Evolutionary conservation across 2,329 filamentous ascomycete species (phyloP).

Genomic region (Neonectria punicea): DNA sequence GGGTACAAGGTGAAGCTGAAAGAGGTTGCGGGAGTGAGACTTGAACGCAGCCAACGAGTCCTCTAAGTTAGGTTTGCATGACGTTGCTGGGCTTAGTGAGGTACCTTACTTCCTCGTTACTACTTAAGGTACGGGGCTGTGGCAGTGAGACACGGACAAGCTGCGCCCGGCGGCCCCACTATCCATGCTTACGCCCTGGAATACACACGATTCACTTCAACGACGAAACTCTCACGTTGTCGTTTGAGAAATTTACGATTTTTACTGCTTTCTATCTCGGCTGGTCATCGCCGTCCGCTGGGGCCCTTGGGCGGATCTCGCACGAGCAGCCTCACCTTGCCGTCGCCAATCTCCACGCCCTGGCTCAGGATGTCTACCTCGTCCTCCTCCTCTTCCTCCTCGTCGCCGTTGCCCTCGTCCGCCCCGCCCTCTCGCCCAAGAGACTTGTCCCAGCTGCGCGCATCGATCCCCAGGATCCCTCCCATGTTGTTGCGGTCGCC

Average conservation of each 20-base stretch:
- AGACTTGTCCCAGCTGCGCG: slow-evolving; percentile 73
- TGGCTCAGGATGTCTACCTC: slow-evolving; percentile 70
- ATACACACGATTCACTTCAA: background rate
- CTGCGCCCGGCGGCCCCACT: background rate
- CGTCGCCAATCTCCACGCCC: slow-evolving; percentile 74
- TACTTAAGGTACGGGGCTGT: background rate
- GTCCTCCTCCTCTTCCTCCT: slow-evolving; percentile 57
- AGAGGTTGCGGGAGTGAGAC: background rate
- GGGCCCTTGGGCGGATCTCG: slow-evolving; percentile 69
- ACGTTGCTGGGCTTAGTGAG: background rate
- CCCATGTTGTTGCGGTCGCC: slow-evolving; percentile 88
- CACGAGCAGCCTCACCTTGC: slow-evolving; percentile 73
- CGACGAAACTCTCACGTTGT: background rate
- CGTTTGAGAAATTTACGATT: slow-evolving; percentile 32
- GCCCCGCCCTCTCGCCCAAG: slow-evolving; percentile 59
- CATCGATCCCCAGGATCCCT: slow-evolving; percentile 77
- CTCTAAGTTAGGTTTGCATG: background rate
- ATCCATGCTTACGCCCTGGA: no score
- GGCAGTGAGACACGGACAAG: background rate
- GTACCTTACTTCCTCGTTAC: background rate
- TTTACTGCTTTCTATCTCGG: slow-evolving; percentile 46
- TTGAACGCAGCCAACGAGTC: background rate
- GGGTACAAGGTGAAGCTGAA: background rate
- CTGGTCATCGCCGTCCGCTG: slow-evolving; percentile 57
- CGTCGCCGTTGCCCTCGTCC: slow-evolving; percentile 54